phyloP scores from a whole-genome alignment of 345 rosid species.

The Hibiscus syriacus region DNA sequence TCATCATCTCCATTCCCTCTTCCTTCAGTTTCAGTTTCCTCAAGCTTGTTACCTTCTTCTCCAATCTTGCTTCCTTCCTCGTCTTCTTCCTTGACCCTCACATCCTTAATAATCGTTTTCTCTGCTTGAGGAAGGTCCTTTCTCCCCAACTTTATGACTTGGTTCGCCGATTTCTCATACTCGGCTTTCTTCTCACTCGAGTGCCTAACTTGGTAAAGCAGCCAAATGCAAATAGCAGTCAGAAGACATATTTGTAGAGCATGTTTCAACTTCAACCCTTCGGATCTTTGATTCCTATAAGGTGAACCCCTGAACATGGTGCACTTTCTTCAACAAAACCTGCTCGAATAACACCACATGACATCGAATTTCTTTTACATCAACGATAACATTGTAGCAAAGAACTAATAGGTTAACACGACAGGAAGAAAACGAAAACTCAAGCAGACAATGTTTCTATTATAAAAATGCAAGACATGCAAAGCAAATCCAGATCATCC shows the following conservation, averaged over 20 bases:
- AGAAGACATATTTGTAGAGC: constrained; percentile 68
- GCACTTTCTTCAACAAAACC: constrained; percentile 2
- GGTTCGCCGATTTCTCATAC: background rate
- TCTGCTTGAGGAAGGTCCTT: background rate
- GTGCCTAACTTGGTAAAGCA: constrained; percentile 73
- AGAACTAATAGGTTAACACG: too few species aligned
- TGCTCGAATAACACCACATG: background rate
- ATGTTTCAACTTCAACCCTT: constrained; percentile 75
- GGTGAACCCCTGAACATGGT: constrained; percentile 63
- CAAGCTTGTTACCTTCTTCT: background rate
- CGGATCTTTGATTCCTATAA: constrained; percentile 60
- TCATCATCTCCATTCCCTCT: constrained; percentile 16
- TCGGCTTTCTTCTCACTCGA: constrained; percentile 19
- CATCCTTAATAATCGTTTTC: background rate
- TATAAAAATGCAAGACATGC: background rate
- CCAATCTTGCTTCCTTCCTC: background rate
- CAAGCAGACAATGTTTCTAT: background rate
- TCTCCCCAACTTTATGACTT: background rate
- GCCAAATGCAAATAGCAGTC: constrained; percentile 68
- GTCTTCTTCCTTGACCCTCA: background rate
- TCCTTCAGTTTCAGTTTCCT: constrained; percentile 19
- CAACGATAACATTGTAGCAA: background rate
- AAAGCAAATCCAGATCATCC: background rate
- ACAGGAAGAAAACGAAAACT: background rate
- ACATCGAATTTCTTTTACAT: background rate